Conservation (phyloP, 2,329 filamentous ascomycete genomes). For the Geosmithia flava region DNA sequence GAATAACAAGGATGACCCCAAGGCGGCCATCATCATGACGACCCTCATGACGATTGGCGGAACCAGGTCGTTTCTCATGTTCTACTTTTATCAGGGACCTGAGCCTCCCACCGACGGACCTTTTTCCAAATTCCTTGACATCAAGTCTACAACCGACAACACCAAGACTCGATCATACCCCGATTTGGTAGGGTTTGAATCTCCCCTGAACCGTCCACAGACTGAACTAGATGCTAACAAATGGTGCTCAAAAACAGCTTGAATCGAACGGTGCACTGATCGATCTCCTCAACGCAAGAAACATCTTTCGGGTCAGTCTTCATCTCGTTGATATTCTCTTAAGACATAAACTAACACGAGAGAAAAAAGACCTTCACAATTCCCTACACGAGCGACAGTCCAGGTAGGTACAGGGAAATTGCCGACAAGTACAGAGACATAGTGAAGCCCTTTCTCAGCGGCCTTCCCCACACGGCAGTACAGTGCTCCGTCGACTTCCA, state of each 20-base stretch:
- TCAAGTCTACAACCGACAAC: slow-evolving; percentile 9
- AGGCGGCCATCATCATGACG: slow-evolving; percentile 16
- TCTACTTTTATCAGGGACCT: slow-evolving; percentile 20
- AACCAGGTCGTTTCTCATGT: slow-evolving; percentile 12
- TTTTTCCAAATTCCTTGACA: slow-evolving; percentile 18
- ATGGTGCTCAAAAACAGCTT: slow-evolving; percentile 1
- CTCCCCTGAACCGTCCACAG: not conserved
- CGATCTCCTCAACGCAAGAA: slow-evolving; percentile 5
- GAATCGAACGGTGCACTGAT: slow-evolving; percentile 7
- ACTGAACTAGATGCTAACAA: not conserved
- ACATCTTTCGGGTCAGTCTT: slow-evolving; percentile 8
- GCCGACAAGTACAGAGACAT: slow-evolving; percentile 14
- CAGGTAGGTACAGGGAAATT: slow-evolving; percentile 19
- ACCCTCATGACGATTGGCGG: slow-evolving; percentile 7
- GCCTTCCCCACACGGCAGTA: slow-evolving; percentile 9
- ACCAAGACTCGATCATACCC: slow-evolving; percentile 16
- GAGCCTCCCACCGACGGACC: slow-evolving; percentile 11
- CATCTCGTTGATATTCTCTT: too few relatives aligned
- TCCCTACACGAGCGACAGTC: slow-evolving; percentile 8
- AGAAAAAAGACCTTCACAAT: slow-evolving; percentile 9
- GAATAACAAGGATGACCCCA: slow-evolving; percentile 11
- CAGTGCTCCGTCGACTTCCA: slow-evolving; percentile 17
- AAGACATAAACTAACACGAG: too few relatives aligned
- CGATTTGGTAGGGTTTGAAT: slow-evolving; percentile 11
- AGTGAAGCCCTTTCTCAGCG: slow-evolving; percentile 11